These are phyloP conservation scores for Talaromyces piceae DNA, from an alignment of 2,329 filamentous ascomycete genomes.

Conservation along the genomic window DNA sequence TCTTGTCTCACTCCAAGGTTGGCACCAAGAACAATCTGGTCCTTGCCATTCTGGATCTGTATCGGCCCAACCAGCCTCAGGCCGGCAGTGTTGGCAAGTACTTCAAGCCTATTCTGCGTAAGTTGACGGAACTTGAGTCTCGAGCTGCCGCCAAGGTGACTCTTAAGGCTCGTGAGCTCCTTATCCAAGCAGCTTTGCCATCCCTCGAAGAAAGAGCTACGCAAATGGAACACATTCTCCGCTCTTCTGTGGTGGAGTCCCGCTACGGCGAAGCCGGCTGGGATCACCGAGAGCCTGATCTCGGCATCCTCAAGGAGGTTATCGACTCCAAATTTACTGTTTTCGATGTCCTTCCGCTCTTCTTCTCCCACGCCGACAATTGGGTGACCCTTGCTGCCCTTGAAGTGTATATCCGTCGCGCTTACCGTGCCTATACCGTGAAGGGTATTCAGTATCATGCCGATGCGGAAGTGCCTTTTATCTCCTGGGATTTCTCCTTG, in stretches of 20 bases:
- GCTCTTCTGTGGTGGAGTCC: slow-evolving; percentile 92
- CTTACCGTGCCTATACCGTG: slow-evolving; percentile 91
- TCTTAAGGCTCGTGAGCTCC: slow-evolving; percentile 90
- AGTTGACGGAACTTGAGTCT: slow-evolving; percentile 84
- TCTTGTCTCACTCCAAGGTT: slow-evolving; percentile 88
- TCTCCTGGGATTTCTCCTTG: slow-evolving; percentile 94
- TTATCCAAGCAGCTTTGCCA: slow-evolving; percentile 94
- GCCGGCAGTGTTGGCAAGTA: slow-evolving; percentile 82
- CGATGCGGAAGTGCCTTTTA: slow-evolving; percentile 59
- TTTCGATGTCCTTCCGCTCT: slow-evolving; percentile 88
- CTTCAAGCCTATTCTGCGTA: slow-evolving; percentile 73
- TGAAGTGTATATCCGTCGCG: slow-evolving; percentile 92
- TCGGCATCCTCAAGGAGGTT: slow-evolving; percentile 91
- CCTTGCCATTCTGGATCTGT: slow-evolving; percentile 84
- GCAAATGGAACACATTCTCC: slow-evolving; percentile 98
- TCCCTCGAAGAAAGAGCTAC: slow-evolving; percentile 89
- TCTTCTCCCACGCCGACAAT: slow-evolving; percentile 89
- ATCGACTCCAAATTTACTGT: slow-evolving; percentile 98
- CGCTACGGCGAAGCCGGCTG: slow-evolving; percentile 94
- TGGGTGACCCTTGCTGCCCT: slow-evolving; percentile 92
- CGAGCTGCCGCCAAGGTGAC: slow-evolving; percentile 87
- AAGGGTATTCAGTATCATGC: slow-evolving; percentile 84
- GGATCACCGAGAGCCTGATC: slow-evolving; percentile 88
- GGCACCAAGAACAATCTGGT: slow-evolving; percentile 90
- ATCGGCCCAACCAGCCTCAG: slow-evolving; percentile 88